Conservation (phyloP, 768 basidiomycete genomes). For the Tulasnella sp. region DNA sequence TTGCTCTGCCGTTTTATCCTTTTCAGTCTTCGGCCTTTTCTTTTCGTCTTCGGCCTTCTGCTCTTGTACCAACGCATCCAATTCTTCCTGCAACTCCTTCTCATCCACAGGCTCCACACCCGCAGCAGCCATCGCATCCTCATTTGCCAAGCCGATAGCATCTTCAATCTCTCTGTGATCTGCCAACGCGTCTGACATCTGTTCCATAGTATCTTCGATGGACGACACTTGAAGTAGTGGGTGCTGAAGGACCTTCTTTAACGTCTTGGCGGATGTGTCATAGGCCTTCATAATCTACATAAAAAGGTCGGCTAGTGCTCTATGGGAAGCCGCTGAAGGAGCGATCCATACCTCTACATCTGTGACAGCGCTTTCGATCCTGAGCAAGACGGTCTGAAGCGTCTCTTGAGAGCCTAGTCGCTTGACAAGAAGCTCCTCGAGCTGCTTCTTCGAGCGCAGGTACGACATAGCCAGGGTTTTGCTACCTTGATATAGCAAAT, state of each 20-base stretch:
- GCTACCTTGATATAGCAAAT: constrained; percentile 54
- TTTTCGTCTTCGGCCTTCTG: constrained; percentile 10
- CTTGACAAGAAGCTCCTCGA: constrained; percentile 67
- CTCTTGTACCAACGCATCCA: constrained; percentile 15
- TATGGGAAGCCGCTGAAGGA: not conserved
- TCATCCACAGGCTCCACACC: constrained; percentile 34
- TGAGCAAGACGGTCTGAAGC: constrained; percentile 62
- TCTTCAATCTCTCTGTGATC: constrained; percentile 77
- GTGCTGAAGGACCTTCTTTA: constrained; percentile 64
- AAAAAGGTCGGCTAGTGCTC: not conserved
- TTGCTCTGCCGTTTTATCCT: not conserved
- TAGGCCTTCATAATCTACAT: constrained; percentile 78
- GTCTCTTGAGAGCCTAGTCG: constrained; percentile 63
- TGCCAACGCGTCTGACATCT: constrained; percentile 68
- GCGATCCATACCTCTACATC: constrained; percentile 62
- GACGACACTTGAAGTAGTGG: constrained; percentile 67
- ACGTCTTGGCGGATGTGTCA: constrained; percentile 67
- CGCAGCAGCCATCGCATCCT: constrained; percentile 40
- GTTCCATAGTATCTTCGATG: constrained; percentile 81
- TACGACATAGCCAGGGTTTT: constrained; percentile 64
- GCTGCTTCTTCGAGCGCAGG: constrained; percentile 68
- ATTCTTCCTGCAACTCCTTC: constrained; percentile 13
- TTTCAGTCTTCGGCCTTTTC: not conserved
- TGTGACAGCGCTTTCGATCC: constrained; percentile 80
- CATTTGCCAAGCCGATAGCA: constrained; percentile 55